Percentiles rank a stretch among this genome's conserved stretches.
Conservation (phyloP, 768 basidiomycete species). For the Termitomyces sp. region DNA sequence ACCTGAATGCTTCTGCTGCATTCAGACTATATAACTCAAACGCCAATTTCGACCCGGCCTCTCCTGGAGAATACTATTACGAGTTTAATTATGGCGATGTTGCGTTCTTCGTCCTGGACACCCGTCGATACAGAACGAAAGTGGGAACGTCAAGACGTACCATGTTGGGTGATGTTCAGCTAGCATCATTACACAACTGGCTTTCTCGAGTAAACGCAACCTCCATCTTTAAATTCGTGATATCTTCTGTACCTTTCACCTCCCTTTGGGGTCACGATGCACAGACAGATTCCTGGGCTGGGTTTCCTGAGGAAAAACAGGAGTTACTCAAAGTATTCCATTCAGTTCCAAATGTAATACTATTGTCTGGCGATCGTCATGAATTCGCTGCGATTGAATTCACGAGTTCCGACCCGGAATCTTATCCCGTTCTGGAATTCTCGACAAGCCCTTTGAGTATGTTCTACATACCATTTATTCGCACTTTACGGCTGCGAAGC, state of each 20-base stretch:
- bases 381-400: conserved; percentile 75
- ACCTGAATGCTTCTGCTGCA: conserved; percentile 52
- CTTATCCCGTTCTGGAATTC: conserved; percentile 51
- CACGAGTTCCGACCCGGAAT: conserved; percentile 27
- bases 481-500: conserved; percentile 45
- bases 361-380: conserved; percentile 73
- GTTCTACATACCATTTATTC: conserved; percentile 60
- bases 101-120: conserved; percentile 74
- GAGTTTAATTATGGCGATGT: conserved; percentile 62
- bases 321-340: conserved; percentile 53
- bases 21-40: conserved; percentile 60
- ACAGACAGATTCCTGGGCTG: conserved; percentile 66
- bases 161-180: conserved; percentile 68
- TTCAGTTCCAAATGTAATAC: conserved; percentile 63
- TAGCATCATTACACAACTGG: conserved; percentile 60
- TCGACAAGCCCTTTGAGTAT: conserved; percentile 68
- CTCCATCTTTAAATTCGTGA: conserved; percentile 72
- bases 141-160: conserved; percentile 29
- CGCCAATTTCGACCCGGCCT: conserved; percentile 53
- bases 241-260: conserved; percentile 71
- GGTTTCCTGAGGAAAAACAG: conserved; percentile 53
- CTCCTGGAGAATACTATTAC: conserved; percentile 45
- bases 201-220: conserved; percentile 63
- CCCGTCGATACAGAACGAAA: conserved; percentile 13
- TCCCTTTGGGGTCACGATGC: conserved; percentile 65